Percentiles rank a stretch among this genome's conserved stretches.
These are phyloP conservation scores for Acaromyces ingoldii DNA, from an alignment of 1,284 basidiomycete genomes.

Conservation along the genomic window DNA sequence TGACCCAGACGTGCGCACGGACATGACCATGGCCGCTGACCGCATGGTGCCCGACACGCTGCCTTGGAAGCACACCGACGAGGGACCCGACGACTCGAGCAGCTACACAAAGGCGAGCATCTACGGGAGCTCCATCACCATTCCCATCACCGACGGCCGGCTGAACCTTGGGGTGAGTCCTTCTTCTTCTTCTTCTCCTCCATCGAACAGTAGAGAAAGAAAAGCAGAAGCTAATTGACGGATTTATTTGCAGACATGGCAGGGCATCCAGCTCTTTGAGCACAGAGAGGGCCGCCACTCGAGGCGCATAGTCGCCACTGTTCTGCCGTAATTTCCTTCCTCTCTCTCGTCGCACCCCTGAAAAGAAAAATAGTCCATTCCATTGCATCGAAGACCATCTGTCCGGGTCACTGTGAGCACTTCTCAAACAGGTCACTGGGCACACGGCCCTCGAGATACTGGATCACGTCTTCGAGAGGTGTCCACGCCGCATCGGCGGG, in stretches of 20 bases:
- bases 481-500: constrained; percentile 4
- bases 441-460: constrained; percentile 20
- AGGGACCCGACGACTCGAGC: constrained; percentile 57
- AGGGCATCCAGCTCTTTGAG: constrained; percentile 68
- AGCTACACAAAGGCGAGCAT: constrained; percentile 86
- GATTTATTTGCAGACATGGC: not conserved
- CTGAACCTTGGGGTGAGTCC: constrained; percentile 64
- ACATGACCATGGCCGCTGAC: constrained; percentile 65
- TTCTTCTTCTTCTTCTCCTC: not conserved
- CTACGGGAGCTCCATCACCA: constrained; percentile 71
- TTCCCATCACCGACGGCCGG: constrained; percentile 76
- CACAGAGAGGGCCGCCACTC: constrained; percentile 67
- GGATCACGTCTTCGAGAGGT: constrained; percentile 18
- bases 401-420: not conserved
- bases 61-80: constrained; percentile 83
- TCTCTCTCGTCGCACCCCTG: too few species aligned
- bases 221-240: not conserved
- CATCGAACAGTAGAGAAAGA: too few species aligned
- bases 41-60: constrained; percentile 71
- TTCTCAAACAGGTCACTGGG: constrained; percentile 15
- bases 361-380: too few species aligned
- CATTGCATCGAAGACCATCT: too few species aligned
- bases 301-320: constrained; percentile 72
- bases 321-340: too few species aligned
- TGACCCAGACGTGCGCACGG: constrained; percentile 60